Evolutionary conservation across 2,329 filamentous ascomycete species (phyloP).

Genomic region (Trichoderma guizhouense): DNA sequence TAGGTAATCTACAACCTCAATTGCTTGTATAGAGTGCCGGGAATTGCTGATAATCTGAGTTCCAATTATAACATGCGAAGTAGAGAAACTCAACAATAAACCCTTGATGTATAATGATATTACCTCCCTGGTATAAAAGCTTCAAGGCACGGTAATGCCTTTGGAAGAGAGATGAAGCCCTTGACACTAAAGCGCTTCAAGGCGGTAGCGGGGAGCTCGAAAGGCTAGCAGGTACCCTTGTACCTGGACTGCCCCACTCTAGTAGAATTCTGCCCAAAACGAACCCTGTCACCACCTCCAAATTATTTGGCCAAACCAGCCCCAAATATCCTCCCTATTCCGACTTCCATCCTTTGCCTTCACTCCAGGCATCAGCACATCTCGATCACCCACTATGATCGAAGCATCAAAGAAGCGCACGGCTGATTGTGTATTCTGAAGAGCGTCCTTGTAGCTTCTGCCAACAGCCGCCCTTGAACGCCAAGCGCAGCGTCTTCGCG

Average conservation of each 20-base stretch:
- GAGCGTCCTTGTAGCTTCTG: neutral
- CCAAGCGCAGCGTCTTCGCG: neutral
- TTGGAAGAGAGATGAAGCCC: neutral
- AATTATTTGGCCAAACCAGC: neutral
- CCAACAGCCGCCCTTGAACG: neutral
- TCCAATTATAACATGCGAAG: neutral
- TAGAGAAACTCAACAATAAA: neutral
- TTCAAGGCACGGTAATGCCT: neutral
- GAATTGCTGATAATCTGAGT: neutral
- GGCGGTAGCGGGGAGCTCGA: neutral
- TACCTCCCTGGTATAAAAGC: neutral
- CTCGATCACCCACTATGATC: neutral
- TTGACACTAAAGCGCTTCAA: neutral
- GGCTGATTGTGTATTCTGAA: neutral
- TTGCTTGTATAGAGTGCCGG: neutral
- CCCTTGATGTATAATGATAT: neutral
- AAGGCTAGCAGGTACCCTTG: neutral
- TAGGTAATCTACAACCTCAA: neutral
- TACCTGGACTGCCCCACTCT: neutral
- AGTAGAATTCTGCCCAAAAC: conserved; percentile 1
- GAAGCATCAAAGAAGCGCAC: neutral
- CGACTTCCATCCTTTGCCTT: neutral
- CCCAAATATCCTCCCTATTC: neutral
- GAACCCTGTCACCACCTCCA: conserved; percentile 4
- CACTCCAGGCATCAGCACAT: conserved; percentile 4